Evolutionary conservation across 352 stramenopile genomes (phyloP), one percentile per base, ranked within the genome.

Genomic region (Globisporangium viniferum): DNA sequence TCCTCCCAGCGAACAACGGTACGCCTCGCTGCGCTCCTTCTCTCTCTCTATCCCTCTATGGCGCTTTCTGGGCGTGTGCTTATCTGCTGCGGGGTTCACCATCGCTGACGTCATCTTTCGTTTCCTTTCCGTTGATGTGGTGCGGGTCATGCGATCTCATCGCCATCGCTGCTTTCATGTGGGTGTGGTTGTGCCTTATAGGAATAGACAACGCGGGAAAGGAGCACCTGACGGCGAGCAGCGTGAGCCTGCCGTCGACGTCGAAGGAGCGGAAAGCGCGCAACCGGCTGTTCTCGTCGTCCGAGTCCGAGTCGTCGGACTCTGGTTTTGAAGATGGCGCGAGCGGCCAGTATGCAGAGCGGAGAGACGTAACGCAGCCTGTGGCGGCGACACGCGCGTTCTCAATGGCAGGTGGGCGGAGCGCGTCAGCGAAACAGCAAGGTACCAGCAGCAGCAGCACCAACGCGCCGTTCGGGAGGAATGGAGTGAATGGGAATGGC

Each of bases 211-310:
- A 22, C n/a, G 27, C 63, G 41, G 53, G 18, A 20, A 57, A 61
- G 56, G 63, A 68, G 27, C 27, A 46, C 10, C 31, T 67, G 22
- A 15, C 36, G n/a, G 18, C 62, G 35, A 62, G 51, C 36, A 62
- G 51, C 24, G 36, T 39, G 36, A 62, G 62, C 27, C 33, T 68
- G 53, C 54, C 53, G 24, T 31, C 62, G 15, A 62, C 59, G 15
- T 20, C 49, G 39, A 68, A 67, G 33, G 67, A 72, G 24, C 67
- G 67, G 54, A 67, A 69, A 49, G 36, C 54, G 44, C 67, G 67
- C 33, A 68, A 68, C 39, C 61, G 62, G 22, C 57, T 73, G 39
- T 73, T 73, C 61, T 73, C 67, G 44, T 73, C 67, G 31, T 73
- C 67, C 44, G 67, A 73, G 36, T 73, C 67, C 1, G 61, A 67